Base-by-base conservation (phyloP, 2,329 filamentous ascomycete species). In the Fusarium liriodendri region DNA sequence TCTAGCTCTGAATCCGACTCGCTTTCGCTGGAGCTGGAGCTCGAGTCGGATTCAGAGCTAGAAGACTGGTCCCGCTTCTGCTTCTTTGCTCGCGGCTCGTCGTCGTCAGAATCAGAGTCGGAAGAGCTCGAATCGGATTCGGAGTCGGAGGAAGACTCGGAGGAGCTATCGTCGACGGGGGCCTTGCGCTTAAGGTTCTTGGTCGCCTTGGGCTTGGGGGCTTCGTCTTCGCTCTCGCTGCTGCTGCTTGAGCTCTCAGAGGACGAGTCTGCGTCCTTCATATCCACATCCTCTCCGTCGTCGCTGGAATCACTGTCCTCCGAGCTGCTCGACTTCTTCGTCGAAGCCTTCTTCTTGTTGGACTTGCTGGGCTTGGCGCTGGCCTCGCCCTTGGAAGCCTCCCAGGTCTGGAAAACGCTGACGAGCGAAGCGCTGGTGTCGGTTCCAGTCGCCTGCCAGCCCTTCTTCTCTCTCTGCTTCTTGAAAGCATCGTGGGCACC, bases 401-500 rank as follows among this genome's bases (percentile, higher is more conserved):
- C 83, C 88, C 89, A 90, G 22, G 82, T 80, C 76, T 87, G 81
- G 77, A 87, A 90, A 37, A 90, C 82, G 42, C 83, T 82, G 38
- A 86, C 84, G 2, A 91, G 84, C 5, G 86, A 86, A 38, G 83
- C 78, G 38, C 83, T 79, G 62, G 66, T 32, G 2, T 64, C 27
- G 8, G 67, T 55, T 2, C 69, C 66, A 20, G 62, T 59, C 22
- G 82, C 72, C 22, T 79, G 77, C 85, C 85, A 88, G 60, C 85
- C 87, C 73, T 87, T 87, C 82, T 84, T 86, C 79, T 83, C 87
- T 62, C 89, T 85, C 79, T 94, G 90, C 79, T 91, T 89, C 76
- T 86, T 85, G 78, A 95, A 92, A 6, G 89, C 88, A 68, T 87
- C 84, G 78, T 88, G 89, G 54, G 93, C 89, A 67, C 86, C 85